These are phyloP conservation scores for Periconia sp. DNA, from an alignment of 2,329 filamentous ascomycete genomes.

Conservation along the genomic window DNA sequence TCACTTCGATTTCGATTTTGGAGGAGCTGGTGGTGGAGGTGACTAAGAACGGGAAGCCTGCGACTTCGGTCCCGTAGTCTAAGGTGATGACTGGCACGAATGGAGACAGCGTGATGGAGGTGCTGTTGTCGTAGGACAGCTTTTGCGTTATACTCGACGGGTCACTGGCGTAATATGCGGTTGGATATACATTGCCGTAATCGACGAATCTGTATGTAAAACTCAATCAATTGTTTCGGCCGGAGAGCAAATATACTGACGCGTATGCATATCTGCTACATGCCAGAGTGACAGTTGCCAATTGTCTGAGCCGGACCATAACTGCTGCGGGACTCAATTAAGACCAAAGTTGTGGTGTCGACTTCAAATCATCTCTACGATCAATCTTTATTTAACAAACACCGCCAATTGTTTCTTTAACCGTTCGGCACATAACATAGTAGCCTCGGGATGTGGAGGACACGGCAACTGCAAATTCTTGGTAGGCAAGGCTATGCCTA, in stretches of 20 bases:
- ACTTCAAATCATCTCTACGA: too few species aligned
- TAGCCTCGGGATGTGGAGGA: too few species aligned
- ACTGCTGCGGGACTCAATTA: too few species aligned
- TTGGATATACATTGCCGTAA: background rate
- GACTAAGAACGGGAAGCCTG: conserved; percentile 16
- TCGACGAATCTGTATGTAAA: background rate
- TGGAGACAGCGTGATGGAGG: conserved; percentile 6
- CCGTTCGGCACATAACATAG: too few species aligned
- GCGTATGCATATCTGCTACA: background rate
- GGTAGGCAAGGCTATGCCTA: too few species aligned
- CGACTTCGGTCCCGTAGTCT: conserved; percentile 20
- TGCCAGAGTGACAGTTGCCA: background rate
- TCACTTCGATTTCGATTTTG: conserved; percentile 13
- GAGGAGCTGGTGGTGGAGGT: background rate
- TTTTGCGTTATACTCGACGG: background rate
- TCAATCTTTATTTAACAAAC: too few species aligned
- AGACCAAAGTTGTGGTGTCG: too few species aligned
- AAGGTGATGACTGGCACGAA: conserved; percentile 6
- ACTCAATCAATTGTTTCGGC: background rate
- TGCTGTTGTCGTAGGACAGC: background rate
- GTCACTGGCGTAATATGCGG: background rate
- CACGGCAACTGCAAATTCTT: too few species aligned
- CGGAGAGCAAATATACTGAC: background rate
- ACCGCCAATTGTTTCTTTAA: too few species aligned
- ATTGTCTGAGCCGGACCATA: too few species aligned